Base-by-base conservation (phyloP, 2,329 filamentous ascomycete genomes). In the Diaporthe amygdali region DNA sequence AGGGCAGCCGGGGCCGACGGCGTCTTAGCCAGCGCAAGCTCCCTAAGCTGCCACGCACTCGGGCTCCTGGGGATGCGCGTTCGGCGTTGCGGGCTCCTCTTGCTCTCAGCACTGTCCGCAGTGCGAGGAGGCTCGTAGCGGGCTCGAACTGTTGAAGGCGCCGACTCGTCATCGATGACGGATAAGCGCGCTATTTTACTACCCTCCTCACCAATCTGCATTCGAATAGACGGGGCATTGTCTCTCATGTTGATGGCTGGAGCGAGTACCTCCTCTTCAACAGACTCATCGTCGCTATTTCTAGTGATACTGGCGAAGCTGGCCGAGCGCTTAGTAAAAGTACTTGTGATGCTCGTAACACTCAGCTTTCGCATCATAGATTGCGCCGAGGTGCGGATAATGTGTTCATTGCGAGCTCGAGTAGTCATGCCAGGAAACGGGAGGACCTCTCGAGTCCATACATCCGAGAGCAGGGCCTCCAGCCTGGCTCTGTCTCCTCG, bases 331-430 rank as follows among this genome's bases (percentile, higher is more conserved):
- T 92, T 93, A 46, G 90, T 89, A 78, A 97, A 95, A 59, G 92
- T 92, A 75, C 89, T 92, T 17, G 93, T 88, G 74, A 96, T 92
- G 79, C 92, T 95, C 61, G 92, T 92, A 77, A 94, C 92, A 81
- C 94, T 97, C 74, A 98, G 87, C 79, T 95, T 97, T 66, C 95
- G 89, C 84, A 97, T 97, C 78, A 97, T 90, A 0, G 93, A 93
- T 44, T 94, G 94, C 15, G 95, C 93, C n/a, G 93, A 94, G 49
- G 89, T 90, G 64, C 93, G 88, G 56, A 96, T 91, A 4, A 94
- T 84, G 77, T 93, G 90, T 76, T 97, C 90, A 76, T 93, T 83
- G 83, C 90, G 80, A 79, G 89, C 80, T 83, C 91, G 80, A 81
- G 80, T 85, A 39, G 88, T 89, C 89, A 97, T 95, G 1, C 94